phyloP scores from a whole-genome alignment of 2,329 filamentous ascomycete species.

The Aspergillus terreus region DNA sequence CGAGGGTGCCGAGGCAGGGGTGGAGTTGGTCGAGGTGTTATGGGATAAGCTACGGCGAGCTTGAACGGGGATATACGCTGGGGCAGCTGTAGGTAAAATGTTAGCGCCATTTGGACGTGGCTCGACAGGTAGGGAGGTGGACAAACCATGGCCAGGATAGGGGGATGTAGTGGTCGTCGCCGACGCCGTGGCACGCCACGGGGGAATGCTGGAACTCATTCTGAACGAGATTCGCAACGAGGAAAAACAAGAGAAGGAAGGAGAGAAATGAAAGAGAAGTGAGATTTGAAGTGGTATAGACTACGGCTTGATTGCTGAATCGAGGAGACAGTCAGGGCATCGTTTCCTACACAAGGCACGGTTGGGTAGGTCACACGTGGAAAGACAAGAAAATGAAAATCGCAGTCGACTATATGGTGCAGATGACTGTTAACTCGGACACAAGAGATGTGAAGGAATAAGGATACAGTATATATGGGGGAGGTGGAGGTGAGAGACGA shows the following conservation, averaged over 20 bases:
- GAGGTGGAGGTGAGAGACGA: background rate
- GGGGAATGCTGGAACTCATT: conserved; percentile 39
- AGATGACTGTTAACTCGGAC: background rate
- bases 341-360: conserved; percentile 11
- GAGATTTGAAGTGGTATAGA: conserved; percentile 13
- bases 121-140: background rate
- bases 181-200: conserved; percentile 35
- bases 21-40: conserved; percentile 21
- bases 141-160: conserved; percentile 32
- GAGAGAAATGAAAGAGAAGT: conserved; percentile 3
- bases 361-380: background rate
- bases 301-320: conserved; percentile 14
- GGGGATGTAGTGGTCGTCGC: conserved; percentile 25
- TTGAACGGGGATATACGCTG: conserved; percentile 60
- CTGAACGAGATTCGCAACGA: conserved; percentile 15
- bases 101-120: conserved; percentile 13
- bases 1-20: conserved; percentile 20
- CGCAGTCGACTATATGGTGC: background rate
- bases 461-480: background rate
- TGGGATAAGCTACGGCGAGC: conserved; percentile 59
- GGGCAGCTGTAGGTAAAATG: conserved; percentile 32
- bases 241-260: conserved; percentile 12
- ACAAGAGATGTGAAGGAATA: too few relatives aligned
- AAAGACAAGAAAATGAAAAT: background rate
- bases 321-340: conserved; percentile 9